These are phyloP conservation scores for Epicoccum nigrum DNA, from an alignment of 2,329 filamentous ascomycete species.

Conservation along the genomic window DNA sequence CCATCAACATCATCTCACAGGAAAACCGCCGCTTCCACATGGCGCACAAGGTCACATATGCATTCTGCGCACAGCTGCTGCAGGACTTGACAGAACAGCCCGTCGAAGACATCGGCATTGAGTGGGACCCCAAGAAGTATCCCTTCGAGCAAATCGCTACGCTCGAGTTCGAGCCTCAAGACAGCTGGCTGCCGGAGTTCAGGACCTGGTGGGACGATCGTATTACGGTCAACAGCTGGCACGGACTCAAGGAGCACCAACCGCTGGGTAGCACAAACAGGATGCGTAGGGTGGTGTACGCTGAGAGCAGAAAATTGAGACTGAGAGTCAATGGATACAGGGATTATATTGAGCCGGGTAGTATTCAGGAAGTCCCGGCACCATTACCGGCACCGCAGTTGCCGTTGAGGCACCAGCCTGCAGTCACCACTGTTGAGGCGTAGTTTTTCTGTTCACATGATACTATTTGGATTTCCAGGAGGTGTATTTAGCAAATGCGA, in stretches of 20 bases:
- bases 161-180: slow-evolving; percentile 50
- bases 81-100: slow-evolving; percentile 56
- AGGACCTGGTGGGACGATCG: slow-evolving; percentile 50
- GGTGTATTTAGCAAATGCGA: no score
- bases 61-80: slow-evolving; percentile 55
- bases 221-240: slow-evolving; percentile 50
- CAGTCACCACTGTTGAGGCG: slow-evolving; percentile 24
- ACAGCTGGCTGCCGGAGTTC: slow-evolving; percentile 50
- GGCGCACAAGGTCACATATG: slow-evolving; percentile 29
- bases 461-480: not conserved
- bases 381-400: slow-evolving; percentile 25
- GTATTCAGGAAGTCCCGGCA: slow-evolving; percentile 47
- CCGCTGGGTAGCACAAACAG: slow-evolving; percentile 50
- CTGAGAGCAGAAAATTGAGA: slow-evolving; percentile 49
- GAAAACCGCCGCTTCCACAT: slow-evolving; percentile 27
- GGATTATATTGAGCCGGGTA: slow-evolving; percentile 48
- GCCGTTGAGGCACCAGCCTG: slow-evolving; percentile 24
- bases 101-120: slow-evolving; percentile 42
- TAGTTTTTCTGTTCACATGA: not conserved
- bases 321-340: slow-evolving; percentile 49
- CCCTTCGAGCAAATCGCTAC: slow-evolving; percentile 56
- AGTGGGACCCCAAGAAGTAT: slow-evolving; percentile 56
- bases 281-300: slow-evolving; percentile 51
- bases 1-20: slow-evolving; percentile 36
- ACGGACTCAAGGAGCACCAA: slow-evolving; percentile 48